Percentiles rank a stretch among this genome's conserved stretches.
Evolutionary conservation across 768 basidiomycete species (phyloP).

Genomic region (Suillus brevipes): DNA sequence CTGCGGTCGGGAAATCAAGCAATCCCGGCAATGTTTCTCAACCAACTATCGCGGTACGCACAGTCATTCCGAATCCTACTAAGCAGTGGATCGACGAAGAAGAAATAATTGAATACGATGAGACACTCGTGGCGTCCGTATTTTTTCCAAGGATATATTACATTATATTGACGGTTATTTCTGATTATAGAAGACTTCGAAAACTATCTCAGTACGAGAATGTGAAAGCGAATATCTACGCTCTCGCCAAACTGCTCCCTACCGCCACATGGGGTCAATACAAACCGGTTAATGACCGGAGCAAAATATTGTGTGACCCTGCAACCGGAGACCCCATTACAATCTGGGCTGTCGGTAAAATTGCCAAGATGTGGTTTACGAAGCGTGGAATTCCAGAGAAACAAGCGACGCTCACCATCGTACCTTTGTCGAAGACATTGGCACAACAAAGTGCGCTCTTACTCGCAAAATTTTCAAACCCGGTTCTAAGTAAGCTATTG

Average conservation of each 20-base stretch:
- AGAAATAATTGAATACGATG: too few species aligned
- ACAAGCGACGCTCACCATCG: neutral
- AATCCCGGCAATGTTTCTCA: too few species aligned
- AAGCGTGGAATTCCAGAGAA: neutral
- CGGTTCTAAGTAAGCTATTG: too few species aligned
- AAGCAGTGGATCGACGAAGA: too few species aligned
- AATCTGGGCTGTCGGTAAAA: neutral
- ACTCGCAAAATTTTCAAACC: neutral
- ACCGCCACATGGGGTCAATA: constrained; percentile 3
- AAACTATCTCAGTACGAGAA: neutral
- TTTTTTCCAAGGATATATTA: too few species aligned
- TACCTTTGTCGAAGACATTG: neutral
- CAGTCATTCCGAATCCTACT: too few species aligned
- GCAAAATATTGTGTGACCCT: neutral
- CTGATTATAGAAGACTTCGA: too few species aligned
- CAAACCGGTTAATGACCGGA: neutral
- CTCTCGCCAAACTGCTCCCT: neutral
- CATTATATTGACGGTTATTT: too few species aligned
- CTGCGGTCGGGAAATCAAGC: too few species aligned
- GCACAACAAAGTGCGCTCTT: accelerated
- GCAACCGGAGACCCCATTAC: neutral
- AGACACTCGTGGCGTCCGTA: too few species aligned
- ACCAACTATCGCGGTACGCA: too few species aligned
- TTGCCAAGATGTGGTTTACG: neutral
- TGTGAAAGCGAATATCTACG: neutral